phyloP scores from a whole-genome alignment of 192 early-diverging fungal genomes.

The Phlyctochytrium planicorne region DNA sequence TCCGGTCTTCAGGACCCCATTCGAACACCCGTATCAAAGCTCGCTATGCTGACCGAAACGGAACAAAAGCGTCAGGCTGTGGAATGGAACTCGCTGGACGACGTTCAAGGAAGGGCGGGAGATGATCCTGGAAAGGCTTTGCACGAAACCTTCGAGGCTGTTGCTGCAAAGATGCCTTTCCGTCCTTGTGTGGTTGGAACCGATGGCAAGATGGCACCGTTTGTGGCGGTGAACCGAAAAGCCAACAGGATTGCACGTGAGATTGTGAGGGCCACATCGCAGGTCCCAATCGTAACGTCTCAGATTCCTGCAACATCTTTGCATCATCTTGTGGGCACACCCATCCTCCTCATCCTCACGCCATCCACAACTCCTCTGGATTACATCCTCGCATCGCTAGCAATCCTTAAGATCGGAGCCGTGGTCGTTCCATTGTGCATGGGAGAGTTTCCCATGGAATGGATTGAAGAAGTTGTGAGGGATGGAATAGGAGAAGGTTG shows the following conservation, averaged over 20 bases:
- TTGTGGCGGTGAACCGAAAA: background rate
- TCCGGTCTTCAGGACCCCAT: background rate
- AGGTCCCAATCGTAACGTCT: background rate
- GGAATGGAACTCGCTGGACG: background rate
- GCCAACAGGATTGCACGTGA: background rate
- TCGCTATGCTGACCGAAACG: background rate
- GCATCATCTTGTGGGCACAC: background rate
- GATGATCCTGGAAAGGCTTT: background rate
- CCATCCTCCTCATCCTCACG: background rate
- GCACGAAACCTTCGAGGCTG: background rate
- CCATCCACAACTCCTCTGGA: background rate
- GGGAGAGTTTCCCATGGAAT: background rate
- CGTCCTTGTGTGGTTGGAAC: background rate
- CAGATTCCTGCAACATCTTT: no score
- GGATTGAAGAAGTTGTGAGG: constrained; percentile 1
- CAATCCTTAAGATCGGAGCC: background rate
- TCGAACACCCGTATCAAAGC: background rate
- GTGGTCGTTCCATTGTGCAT: background rate
- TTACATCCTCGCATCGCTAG: background rate
- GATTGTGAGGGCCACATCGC: background rate
- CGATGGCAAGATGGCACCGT: background rate
- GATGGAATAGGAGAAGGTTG: background rate
- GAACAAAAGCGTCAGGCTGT: background rate
- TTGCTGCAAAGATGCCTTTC: background rate
- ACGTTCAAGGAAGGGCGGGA: no score